These are phyloP conservation scores for Tylopilus felleus DNA, from an alignment of 768 basidiomycete genomes.

Conservation along the genomic window DNA sequence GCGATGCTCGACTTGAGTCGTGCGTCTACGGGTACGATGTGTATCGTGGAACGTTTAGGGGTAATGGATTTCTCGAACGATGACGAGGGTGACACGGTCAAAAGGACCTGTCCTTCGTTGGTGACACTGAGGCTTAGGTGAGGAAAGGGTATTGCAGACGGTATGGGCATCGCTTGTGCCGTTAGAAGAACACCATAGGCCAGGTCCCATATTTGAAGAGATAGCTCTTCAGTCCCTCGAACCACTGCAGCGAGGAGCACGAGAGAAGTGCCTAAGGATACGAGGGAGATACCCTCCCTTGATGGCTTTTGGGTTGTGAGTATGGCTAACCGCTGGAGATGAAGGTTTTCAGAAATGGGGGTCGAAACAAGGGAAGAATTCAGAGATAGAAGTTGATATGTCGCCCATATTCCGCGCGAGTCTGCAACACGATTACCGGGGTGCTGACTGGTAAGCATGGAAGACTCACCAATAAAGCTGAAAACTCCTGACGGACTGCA, in stretches of 20 bases:
- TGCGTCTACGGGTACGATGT: constrained; percentile 56
- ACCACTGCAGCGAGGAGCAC: constrained; percentile 51
- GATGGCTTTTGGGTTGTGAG: constrained; percentile 6
- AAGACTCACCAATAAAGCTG: constrained; percentile 46
- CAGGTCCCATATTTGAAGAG: constrained; percentile 64
- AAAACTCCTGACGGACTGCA: constrained; percentile 47
- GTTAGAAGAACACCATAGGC: constrained; percentile 65
- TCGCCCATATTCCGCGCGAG: constrained; percentile 42
- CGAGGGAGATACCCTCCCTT: constrained; percentile 32
- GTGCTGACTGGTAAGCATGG: not conserved
- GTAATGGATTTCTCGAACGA: not conserved
- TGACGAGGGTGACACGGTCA: constrained; percentile 44
- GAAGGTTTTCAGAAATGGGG: constrained; percentile 21
- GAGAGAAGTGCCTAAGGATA: constrained; percentile 55
- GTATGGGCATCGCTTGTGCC: constrained; percentile 47
- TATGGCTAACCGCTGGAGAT: constrained; percentile 18
- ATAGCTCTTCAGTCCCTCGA: constrained; percentile 37
- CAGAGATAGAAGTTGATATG: constrained; percentile 31
- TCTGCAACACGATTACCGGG: constrained; percentile 29
- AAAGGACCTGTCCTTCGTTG: constrained; percentile 46
- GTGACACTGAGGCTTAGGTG: constrained; percentile 32
- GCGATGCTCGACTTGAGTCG: constrained; percentile 60
- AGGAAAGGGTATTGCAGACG: constrained; percentile 38
- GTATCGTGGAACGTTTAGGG: constrained; percentile 46
- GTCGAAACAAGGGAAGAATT: constrained; percentile 25